These are phyloP conservation scores for Phallus indusiatus DNA, from an alignment of 768 basidiomycete genomes.

Conservation along the genomic window DNA sequence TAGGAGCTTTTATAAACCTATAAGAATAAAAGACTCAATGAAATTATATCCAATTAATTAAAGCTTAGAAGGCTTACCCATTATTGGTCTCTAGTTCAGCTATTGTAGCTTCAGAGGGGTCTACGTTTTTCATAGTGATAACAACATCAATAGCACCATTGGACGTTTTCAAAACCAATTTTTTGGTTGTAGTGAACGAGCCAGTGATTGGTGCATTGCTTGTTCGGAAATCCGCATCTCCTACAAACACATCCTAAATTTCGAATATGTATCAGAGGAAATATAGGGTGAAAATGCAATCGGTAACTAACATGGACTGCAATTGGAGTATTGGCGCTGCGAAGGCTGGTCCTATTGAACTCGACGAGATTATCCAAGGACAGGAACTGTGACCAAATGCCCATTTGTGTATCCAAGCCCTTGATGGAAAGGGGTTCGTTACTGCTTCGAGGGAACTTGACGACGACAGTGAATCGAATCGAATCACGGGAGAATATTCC, in stretches of 20 bases:
- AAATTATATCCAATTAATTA: not conserved
- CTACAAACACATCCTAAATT: conserved; percentile 29
- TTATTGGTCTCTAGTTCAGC: conserved; percentile 2
- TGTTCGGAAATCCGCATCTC: conserved; percentile 23
- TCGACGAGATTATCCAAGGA: conserved; percentile 23
- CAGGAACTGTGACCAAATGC: conserved; percentile 30
- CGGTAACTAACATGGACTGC: conserved; percentile 22
- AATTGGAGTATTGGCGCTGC: conserved; percentile 28
- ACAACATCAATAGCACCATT: conserved; percentile 32
- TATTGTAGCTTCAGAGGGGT: not conserved
- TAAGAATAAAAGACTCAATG: not conserved
- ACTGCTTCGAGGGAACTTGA: conserved; percentile 30
- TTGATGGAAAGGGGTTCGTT: conserved; percentile 26
- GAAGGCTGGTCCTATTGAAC: conserved; percentile 29
- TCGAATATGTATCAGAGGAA: conserved; percentile 4
- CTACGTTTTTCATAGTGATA: conserved; percentile 22
- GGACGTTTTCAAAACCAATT: conserved; percentile 26
- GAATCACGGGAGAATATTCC: conserved; percentile 5
- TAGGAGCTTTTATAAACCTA: not conserved
- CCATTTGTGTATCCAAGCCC: conserved; percentile 33
- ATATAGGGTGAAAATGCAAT: not conserved
- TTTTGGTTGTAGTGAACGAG: conserved; percentile 26
- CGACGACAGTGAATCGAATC: conserved; percentile 26
- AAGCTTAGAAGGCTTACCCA: not conserved
- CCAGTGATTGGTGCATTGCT: conserved; percentile 40